Conservation (phyloP, 352 stramenopile species). For the Bremia lactucae region DNA sequence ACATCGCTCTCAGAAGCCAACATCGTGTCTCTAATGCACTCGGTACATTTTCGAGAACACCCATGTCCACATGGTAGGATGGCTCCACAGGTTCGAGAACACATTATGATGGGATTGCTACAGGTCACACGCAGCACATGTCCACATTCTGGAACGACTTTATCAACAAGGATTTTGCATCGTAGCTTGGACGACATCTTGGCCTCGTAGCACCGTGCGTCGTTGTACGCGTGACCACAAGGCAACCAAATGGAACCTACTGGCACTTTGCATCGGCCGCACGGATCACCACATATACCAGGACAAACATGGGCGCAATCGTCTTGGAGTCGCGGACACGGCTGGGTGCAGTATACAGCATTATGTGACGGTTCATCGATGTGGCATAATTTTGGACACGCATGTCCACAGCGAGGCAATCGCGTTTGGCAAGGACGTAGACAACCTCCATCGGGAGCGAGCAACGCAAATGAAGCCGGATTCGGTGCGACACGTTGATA, state of each 20-base stretch:
- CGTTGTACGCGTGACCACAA: conserved; percentile 41
- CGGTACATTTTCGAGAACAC: conserved; percentile 25
- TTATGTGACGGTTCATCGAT: conserved; percentile 34
- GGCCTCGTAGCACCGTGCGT: conserved; percentile 18
- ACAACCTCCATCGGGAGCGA: conserved; percentile 69
- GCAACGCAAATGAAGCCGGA: conserved; percentile 27
- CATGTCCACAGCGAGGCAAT: conserved; percentile 33
- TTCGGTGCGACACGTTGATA: conserved; percentile 12
- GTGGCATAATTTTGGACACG: conserved; percentile 54
- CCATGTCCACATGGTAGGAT: conserved; percentile 27
- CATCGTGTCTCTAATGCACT: conserved; percentile 24
- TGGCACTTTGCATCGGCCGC: conserved; percentile 34
- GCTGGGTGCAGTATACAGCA: conserved; percentile 38
- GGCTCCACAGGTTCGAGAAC: conserved; percentile 13
- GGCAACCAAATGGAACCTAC: conserved; percentile 31
- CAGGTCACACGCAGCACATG: conserved; percentile 20
- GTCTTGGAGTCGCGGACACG: conserved; percentile 40
- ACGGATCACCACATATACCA: conserved; percentile 45
- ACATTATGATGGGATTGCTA: conserved; percentile 13
- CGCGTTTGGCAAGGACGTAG: conserved; percentile 35
- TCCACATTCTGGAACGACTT: conserved; percentile 21
- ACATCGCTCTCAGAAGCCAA: conserved; percentile 10
- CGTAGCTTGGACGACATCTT: conserved; percentile 11
- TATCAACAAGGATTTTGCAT: conserved; percentile 20
- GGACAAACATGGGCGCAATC: conserved; percentile 40